Evolutionary conservation across 371 early-diverging fungal species (phyloP).

Genomic region (Mortierella sp.): DNA sequence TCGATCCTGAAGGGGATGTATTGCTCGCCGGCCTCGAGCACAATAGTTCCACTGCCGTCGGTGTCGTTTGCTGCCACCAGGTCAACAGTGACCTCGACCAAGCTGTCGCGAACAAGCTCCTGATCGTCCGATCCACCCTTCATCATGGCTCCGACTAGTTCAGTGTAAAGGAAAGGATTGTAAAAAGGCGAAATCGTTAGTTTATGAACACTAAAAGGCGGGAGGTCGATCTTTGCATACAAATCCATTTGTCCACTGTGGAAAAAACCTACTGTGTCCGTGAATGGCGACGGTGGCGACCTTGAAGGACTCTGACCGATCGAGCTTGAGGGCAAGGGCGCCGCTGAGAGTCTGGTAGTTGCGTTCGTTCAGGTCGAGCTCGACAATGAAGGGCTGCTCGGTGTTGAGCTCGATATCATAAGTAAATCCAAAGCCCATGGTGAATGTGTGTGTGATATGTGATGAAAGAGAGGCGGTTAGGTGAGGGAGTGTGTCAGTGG

Average conservation of each 20-base stretch:
- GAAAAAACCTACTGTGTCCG: constrained; percentile 43
- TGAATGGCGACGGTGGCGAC: constrained; percentile 49
- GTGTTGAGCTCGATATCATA: constrained; percentile 57
- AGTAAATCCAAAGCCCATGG: constrained; percentile 34
- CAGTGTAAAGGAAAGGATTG: neutral
- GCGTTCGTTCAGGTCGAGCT: constrained; percentile 32
- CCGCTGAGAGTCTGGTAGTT: constrained; percentile 44
- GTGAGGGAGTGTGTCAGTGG: neutral
- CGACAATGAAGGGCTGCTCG: constrained; percentile 52
- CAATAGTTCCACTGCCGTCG: constrained; percentile 37
- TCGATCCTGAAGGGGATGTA: constrained; percentile 56
- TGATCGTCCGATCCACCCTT: constrained; percentile 40
- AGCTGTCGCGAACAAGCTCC: constrained; percentile 25
- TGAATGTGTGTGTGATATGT: neutral
- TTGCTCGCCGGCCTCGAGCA: constrained; percentile 39
- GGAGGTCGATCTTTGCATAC: neutral
- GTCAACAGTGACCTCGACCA: constrained; percentile 32
- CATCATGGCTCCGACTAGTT: constrained; percentile 46
- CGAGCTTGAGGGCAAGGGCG: constrained; percentile 34
- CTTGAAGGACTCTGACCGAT: constrained; percentile 42
- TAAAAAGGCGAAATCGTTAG: neutral
- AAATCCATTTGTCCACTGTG: neutral
- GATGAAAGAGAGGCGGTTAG: neutral
- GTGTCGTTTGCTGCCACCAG: constrained; percentile 55
- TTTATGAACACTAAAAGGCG: neutral